phyloP scores from a whole-genome alignment of 495 filamentous ascomycete species.

The Penicillium mononematosum region DNA sequence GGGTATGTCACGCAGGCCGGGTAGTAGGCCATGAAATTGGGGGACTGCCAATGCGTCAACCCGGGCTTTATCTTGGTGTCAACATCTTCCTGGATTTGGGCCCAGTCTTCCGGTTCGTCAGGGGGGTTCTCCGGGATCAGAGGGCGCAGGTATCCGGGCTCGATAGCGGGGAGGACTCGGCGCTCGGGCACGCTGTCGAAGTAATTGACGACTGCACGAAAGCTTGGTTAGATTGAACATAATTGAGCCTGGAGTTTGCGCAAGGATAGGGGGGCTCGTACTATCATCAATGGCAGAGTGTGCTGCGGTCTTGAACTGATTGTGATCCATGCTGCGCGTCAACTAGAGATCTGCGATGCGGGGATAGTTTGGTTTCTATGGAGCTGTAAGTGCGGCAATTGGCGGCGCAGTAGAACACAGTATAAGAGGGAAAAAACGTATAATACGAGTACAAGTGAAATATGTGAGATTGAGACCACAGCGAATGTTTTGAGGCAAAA shows the following conservation, averaged over 20 bases:
- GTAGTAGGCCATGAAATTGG: constrained; percentile 97
- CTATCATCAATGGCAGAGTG: constrained; percentile 83
- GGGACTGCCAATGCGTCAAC: constrained; percentile 93
- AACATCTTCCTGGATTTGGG: constrained; percentile 78
- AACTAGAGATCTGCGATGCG: constrained; percentile 4
- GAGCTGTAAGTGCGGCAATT: neutral
- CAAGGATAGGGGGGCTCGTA: constrained; percentile 24
- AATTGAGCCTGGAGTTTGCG: neutral
- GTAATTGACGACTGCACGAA: constrained; percentile 69
- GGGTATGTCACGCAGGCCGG: constrained; percentile 81
- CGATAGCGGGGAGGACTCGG: constrained; percentile 71
- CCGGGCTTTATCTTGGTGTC: constrained; percentile 89
- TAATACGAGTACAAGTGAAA: neutral
- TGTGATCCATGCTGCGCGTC: constrained; percentile 65
- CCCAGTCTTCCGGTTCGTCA: constrained; percentile 71
- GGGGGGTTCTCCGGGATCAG: constrained; percentile 76
- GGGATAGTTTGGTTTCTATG: neutral
- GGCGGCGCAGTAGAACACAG: neutral
- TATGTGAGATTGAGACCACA: neutral
- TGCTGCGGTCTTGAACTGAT: constrained; percentile 79
- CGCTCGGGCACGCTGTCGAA: constrained; percentile 71
- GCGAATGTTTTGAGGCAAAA: neutral
- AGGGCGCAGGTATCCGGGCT: constrained; percentile 83
- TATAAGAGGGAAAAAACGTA: neutral
- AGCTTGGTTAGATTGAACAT: constrained; percentile 3